phyloP scores from a whole-genome alignment of 2,329 filamentous ascomycete species.

The Ophiostoma sp. region DNA sequence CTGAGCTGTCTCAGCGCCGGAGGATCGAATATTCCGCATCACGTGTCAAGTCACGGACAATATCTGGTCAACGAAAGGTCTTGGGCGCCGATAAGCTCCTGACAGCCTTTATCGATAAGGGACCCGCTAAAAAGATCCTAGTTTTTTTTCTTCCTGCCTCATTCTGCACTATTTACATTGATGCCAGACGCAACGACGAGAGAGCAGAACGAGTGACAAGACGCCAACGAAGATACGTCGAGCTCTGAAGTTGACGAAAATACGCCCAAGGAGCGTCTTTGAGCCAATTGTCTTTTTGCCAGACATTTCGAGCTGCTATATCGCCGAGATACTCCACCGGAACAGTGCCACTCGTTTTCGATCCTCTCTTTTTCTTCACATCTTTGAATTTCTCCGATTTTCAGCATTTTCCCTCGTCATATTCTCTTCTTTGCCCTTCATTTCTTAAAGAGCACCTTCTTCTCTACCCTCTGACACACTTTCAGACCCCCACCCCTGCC shows the following conservation, averaged over 20 bases:
- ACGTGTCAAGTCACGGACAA: slow-evolving; percentile 10
- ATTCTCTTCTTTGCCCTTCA: neutral
- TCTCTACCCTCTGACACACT: too few species aligned
- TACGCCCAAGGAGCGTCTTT: neutral
- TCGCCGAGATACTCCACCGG: too few species aligned
- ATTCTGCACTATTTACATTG: slow-evolving; percentile 21
- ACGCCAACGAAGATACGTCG: neutral
- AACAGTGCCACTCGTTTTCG: neutral
- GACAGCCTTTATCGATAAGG: slow-evolving; percentile 23
- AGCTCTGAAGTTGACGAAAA: neutral
- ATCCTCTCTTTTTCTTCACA: neutral
- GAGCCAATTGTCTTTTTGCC: neutral
- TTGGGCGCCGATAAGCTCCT: slow-evolving; percentile 3
- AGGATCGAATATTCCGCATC: slow-evolving; percentile 2
- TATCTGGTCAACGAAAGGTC: neutral
- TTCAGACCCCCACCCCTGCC: neutral
- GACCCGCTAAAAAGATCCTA: slow-evolving; percentile 22
- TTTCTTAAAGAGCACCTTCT: neutral
- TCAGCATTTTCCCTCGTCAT: neutral
- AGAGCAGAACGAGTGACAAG: neutral
- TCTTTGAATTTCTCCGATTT: neutral
- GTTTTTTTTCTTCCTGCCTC: slow-evolving; percentile 25
- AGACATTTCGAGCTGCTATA: neutral
- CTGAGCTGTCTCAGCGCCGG: neutral
- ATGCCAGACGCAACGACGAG: slow-evolving; percentile 7